Percentiles rank a stretch among this genome's conserved stretches.
Conservation (phyloP, 163 green algal genomes). For the Chlamydomonas reinhardtii region DNA sequence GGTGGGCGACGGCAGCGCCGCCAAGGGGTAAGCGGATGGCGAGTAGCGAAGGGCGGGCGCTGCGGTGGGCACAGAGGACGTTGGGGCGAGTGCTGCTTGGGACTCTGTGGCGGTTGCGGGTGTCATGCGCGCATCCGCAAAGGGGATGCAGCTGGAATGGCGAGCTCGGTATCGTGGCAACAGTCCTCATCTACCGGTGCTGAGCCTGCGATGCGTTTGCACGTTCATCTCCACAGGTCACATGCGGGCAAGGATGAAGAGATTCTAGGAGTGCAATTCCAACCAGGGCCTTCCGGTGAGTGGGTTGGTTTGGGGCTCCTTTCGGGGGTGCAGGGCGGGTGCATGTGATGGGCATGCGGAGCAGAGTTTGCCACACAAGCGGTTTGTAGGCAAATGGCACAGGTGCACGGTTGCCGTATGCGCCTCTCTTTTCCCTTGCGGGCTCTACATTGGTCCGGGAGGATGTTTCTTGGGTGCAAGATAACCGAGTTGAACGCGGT, state of each 20-base stretch:
- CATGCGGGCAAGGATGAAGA: conserved; percentile 36
- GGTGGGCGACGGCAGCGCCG: conserved; percentile 26
- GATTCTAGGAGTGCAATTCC: conserved; percentile 30
- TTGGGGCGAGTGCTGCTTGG: no score
- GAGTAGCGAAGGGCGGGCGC: background rate
- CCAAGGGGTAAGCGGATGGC: conserved; percentile 49
- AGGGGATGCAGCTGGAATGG: no score
- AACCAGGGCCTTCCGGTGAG: conserved; percentile 19
- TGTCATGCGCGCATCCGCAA: no score
- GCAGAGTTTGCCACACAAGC: background rate
- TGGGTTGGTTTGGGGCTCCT: background rate
- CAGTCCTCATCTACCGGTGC: no score
- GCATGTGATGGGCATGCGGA: no score
- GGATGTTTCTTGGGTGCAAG: conserved; percentile 17
- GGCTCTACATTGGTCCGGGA: conserved; percentile 9
- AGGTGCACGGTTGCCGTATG: background rate
- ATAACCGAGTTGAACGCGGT: no score
- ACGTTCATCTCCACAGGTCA: background rate
- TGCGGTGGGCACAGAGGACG: background rate
- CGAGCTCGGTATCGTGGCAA: no score
- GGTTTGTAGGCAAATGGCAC: background rate
- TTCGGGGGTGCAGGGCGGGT: no score
- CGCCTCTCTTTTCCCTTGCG: conserved; percentile 55
- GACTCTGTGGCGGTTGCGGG: no score
- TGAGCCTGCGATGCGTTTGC: no score